Evolutionary conservation across 2,329 filamentous ascomycete genomes (phyloP).

Genomic region (Mariannaea sp.): DNA sequence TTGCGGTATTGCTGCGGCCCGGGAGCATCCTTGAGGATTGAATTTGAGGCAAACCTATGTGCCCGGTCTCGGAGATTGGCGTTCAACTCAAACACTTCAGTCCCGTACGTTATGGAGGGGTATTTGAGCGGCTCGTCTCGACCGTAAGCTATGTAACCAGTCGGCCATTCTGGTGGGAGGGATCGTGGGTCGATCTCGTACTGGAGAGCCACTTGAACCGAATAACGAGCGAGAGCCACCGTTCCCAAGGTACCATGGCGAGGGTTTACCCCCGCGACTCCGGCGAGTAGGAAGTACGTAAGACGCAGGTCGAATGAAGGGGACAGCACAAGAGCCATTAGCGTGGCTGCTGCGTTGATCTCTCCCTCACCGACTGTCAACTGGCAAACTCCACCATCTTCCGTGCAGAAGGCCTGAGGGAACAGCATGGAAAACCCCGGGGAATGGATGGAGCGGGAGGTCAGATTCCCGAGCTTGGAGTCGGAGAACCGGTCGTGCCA

Average conservation of each 20-base stretch:
- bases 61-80: slow-evolving; percentile 60
- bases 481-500: slow-evolving; percentile 61
- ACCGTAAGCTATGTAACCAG: slow-evolving; percentile 72
- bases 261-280: slow-evolving; percentile 77
- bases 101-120: slow-evolving; percentile 65
- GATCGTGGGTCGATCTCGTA: slow-evolving; percentile 76
- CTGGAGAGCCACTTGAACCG: slow-evolving; percentile 75
- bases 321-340: slow-evolving; percentile 67
- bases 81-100: slow-evolving; percentile 72
- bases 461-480: slow-evolving; percentile 57
- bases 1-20: slow-evolving; percentile 58
- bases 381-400: slow-evolving; percentile 67
- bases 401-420: slow-evolving; percentile 67
- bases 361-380: slow-evolving; percentile 70
- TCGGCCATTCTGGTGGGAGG: slow-evolving; percentile 66
- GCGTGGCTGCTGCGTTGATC: slow-evolving; percentile 74
- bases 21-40: slow-evolving; percentile 56
- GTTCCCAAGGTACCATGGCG: slow-evolving; percentile 67
- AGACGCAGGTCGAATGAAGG: slow-evolving; percentile 64
- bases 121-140: slow-evolving; percentile 59
- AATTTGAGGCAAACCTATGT: slow-evolving; percentile 54
- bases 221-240: slow-evolving; percentile 70
- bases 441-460: slow-evolving; percentile 60
- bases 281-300: slow-evolving; percentile 74
- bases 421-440: slow-evolving; percentile 69